Conservation (phyloP, 257 asterid genomes). For the Prunella vulgaris region DNA sequence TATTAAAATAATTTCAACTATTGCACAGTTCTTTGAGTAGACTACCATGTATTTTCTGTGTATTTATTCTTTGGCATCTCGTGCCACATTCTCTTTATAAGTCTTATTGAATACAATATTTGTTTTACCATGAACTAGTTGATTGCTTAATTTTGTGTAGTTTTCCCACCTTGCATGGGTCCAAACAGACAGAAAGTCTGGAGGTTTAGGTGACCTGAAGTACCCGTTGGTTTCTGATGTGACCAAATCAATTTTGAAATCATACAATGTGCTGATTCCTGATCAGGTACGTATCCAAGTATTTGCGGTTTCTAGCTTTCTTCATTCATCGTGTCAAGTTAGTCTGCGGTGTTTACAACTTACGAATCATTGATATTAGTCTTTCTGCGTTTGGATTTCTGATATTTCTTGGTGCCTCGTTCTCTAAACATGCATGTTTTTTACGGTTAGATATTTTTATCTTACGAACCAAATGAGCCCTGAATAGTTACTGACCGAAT, state of each 20-base stretch:
- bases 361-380: not conserved
- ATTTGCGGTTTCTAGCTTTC: not conserved
- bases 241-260: constrained; percentile 72
- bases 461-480: too few relatives aligned
- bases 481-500: not conserved
- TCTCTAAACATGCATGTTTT: constrained; percentile 6
- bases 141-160: constrained; percentile 29
- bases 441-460: too few relatives aligned
- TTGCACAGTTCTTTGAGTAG: not conserved
- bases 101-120: not conserved
- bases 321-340: constrained; percentile 10
- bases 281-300: constrained; percentile 53
- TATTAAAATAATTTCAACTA: not conserved
- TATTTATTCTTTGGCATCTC: not conserved
- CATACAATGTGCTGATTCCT: constrained; percentile 61
- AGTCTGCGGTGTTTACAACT: not conserved
- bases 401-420: not conserved
- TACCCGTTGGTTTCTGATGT: constrained; percentile 87
- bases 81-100: constrained; percentile 9
- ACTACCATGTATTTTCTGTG: not conserved
- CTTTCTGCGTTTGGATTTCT: not conserved
- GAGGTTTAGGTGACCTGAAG: constrained; percentile 85
- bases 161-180: constrained; percentile 90
- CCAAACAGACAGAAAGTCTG: constrained; percentile 94
- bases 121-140: not conserved